Conservation (phyloP, 202 grass and related monocot species). For the Schoenoplectus triqueter region DNA sequence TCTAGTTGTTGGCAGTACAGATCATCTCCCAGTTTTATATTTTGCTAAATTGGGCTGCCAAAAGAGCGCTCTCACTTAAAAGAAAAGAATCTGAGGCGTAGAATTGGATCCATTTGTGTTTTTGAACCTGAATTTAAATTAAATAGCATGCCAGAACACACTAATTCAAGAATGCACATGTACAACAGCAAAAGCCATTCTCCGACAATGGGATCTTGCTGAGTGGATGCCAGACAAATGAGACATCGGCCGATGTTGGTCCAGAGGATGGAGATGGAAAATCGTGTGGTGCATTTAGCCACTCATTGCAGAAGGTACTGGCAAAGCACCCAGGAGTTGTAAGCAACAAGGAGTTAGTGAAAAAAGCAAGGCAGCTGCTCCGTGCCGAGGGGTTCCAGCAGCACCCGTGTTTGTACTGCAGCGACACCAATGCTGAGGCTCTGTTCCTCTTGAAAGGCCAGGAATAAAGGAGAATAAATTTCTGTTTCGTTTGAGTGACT, state of each 20-base stretch:
- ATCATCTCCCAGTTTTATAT: neutral
- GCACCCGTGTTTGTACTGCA: slow-evolving; percentile 77
- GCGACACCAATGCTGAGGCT: slow-evolving; percentile 53
- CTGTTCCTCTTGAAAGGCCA: slow-evolving; percentile 52
- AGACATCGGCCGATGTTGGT: slow-evolving; percentile 67
- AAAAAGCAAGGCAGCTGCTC: slow-evolving; percentile 43
- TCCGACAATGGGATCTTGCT: slow-evolving; percentile 65
- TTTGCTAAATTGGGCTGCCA: neutral
- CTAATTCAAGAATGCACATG: neutral
- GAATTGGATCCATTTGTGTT: neutral
- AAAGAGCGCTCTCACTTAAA: neutral
- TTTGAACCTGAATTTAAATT: neutral
- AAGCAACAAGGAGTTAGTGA: slow-evolving; percentile 64
- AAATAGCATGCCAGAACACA: neutral
- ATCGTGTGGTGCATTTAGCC: slow-evolving; percentile 68
- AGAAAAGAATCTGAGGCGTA: neutral
- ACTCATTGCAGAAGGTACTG: slow-evolving; percentile 54
- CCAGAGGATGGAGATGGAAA: slow-evolving; percentile 44
- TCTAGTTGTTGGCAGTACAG: neutral
- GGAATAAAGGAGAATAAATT: neutral
- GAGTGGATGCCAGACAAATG: slow-evolving; percentile 76
- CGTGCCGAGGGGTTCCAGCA: slow-evolving; percentile 44
- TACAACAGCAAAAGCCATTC: neutral
- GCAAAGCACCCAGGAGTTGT: slow-evolving; percentile 43
- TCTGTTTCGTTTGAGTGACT: too few species aligned